Base-by-base conservation (phyloP, 1,284 basidiomycete species). In the Apiotrichum porosum region DNA sequence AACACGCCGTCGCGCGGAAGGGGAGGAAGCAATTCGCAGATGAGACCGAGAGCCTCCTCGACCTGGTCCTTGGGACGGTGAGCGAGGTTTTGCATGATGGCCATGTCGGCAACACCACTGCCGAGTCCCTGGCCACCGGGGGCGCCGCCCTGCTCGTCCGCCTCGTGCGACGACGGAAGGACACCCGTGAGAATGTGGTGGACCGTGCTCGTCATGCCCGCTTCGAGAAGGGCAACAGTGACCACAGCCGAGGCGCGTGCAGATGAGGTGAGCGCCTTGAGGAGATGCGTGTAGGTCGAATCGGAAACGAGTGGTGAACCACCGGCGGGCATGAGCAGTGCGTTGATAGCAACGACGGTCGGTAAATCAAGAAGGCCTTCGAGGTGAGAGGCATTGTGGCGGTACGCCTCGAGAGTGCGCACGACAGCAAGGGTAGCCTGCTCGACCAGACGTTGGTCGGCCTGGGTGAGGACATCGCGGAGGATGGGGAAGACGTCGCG, bases 51-150 rank as follows among this genome's bases (percentile, higher is more conserved):
- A 0, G 88, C 84, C 73, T 97, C 92, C 72, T 95, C 91, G 6
- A 97, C 82, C 69, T 95, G 92, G 58, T 97, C 94, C 75, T 97
- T 97, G 10, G 94, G 88, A 32, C 92, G 81, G 69, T 97, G 91
- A 0, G 92, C 91, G 30, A 98, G 77, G 68, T 94, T 97, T 74
- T 97, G 90, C 82, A 97, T 88, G 30, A 98, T 88, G 8, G 89
- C 87, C 88, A 97, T 93, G 69, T 97, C 93, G 4, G 88, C 87
- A 8, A 92, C 72, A 19, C 88, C 86, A 30, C 86, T 87, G 23
- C 86, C 86, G 2, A 90, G 73, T 9, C 86, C 86, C 68, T 89
- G 86, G 2, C 67, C 70, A 13, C 60, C 65, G 6, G 63, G 72
- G 1, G 80, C 79, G 51, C 77, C 79, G 15, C 85, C 85, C 64